phyloP scores from a whole-genome alignment of 2,329 filamentous ascomycete genomes.

The Fusarium sp. region DNA sequence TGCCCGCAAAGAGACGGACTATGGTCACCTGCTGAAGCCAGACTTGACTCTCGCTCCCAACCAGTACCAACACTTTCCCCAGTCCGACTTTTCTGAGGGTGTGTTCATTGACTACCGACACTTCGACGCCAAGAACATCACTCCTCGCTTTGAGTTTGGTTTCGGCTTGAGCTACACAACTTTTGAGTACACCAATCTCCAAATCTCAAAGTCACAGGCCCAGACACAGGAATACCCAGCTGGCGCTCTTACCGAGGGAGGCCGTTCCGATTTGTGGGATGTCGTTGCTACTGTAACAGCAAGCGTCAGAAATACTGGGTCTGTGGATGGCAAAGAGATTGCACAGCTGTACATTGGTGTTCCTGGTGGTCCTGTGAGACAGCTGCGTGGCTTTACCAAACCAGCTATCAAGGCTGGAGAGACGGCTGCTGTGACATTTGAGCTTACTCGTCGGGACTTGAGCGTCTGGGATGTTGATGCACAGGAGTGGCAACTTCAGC shows the following conservation, averaged over 20 bases:
- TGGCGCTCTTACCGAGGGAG: background rate
- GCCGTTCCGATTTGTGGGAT: background rate
- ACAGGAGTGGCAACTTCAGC: constrained; percentile 16
- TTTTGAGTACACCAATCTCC: constrained; percentile 50
- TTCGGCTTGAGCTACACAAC: constrained; percentile 78
- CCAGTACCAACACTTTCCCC: background rate
- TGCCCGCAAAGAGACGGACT: constrained; percentile 53
- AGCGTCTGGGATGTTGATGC: constrained; percentile 4
- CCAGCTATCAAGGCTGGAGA: background rate
- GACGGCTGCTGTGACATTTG: background rate
- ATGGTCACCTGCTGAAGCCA: background rate
- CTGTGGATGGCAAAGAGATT: background rate
- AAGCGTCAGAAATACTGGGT: background rate
- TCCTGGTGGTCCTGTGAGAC: background rate
- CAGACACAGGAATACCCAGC: background rate
- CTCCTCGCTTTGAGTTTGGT: constrained; percentile 76
- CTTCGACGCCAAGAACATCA: constrained; percentile 71
- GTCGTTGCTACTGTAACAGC: background rate
- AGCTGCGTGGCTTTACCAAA: constrained; percentile 10
- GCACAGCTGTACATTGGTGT: constrained; percentile 3
- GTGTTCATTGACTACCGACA: constrained; percentile 69
- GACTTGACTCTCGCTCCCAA: background rate
- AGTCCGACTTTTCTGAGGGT: constrained; percentile 1
- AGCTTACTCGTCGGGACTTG: background rate
- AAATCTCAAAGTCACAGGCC: background rate